A percentile compares a stretch with the other conserved stretches of the same genome.
These are phyloP conservation scores for Bisporella sp. DNA, from an alignment of 2,329 filamentous ascomycete species.

Conservation along the genomic window DNA sequence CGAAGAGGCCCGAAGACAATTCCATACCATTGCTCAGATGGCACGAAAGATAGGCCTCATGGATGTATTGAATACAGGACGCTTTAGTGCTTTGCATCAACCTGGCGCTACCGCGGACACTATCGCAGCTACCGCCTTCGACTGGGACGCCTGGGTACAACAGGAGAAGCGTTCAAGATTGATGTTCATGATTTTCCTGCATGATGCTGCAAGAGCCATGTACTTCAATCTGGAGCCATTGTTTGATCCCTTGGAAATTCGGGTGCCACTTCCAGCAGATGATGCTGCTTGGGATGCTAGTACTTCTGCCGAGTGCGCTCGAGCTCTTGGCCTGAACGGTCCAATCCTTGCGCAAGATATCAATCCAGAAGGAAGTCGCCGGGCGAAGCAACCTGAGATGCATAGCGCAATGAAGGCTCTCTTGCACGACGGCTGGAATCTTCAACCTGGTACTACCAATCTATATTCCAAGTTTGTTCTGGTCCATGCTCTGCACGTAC, in stretches of 20 bases:
- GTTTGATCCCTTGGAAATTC: conserved; percentile 57
- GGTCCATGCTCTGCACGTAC: conserved; percentile 59
- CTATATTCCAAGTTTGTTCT: conserved; percentile 68
- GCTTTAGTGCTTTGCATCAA: conserved; percentile 56
- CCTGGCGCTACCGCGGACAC: conserved; percentile 39
- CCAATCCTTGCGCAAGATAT: conserved; percentile 42
- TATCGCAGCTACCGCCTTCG: conserved; percentile 46
- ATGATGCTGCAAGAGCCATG: conserved; percentile 58
- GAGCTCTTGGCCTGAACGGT: conserved; percentile 58
- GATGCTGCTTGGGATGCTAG: conserved; percentile 68
- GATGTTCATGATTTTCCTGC: conserved; percentile 58
- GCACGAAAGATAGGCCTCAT: conserved; percentile 51
- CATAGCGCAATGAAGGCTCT: conserved; percentile 54
- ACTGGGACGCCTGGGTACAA: conserved; percentile 62
- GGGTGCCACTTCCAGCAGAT: conserved; percentile 62
- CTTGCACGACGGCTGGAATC: conserved; percentile 49
- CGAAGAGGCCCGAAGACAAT: conserved; percentile 52
- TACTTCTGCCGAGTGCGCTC: conserved; percentile 51
- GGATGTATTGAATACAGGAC: conserved; percentile 41
- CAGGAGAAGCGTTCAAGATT: conserved; percentile 63
- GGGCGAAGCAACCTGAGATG: conserved; percentile 58
- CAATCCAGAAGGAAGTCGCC: conserved; percentile 57
- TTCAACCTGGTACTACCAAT: conserved; percentile 61
- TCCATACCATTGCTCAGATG: conserved; percentile 48
- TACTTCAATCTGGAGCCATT: conserved; percentile 64